These are phyloP conservation scores for Mesembryanthemum crystallinum DNA, from an alignment of 148 eudicot species.

Conservation along the genomic window DNA sequence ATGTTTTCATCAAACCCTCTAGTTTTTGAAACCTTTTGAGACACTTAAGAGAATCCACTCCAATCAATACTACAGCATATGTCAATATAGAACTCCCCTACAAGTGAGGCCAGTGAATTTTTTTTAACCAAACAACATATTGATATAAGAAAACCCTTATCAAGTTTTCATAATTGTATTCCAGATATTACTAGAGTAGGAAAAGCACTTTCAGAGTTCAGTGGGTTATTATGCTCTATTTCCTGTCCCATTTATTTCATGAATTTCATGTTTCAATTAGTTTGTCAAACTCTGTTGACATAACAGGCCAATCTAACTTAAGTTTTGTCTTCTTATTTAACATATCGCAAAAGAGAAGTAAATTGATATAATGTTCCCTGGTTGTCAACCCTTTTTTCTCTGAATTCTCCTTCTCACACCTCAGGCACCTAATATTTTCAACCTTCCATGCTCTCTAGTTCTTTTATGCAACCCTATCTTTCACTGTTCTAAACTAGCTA, in stretches of 20 bases:
- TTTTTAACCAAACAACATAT: too few species aligned
- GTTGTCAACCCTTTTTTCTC: background rate
- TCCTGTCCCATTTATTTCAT: too few species aligned
- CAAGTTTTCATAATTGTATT: too few species aligned
- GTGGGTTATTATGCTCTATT: too few species aligned
- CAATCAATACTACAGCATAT: too few species aligned
- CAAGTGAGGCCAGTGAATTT: too few species aligned
- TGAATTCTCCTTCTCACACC: background rate
- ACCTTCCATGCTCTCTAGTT: background rate
- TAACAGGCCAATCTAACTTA: background rate
- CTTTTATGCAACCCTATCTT: background rate
- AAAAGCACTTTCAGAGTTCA: too few species aligned
- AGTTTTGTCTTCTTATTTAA: background rate
- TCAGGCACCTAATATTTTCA: background rate
- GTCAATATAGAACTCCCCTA: too few species aligned
- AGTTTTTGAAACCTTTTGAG: background rate
- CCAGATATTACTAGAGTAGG: too few species aligned
- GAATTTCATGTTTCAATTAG: background rate
- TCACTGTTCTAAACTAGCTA: background rate
- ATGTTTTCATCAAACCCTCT: background rate
- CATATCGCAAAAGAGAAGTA: background rate
- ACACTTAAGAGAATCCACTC: too few species aligned
- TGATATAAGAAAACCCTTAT: too few species aligned
- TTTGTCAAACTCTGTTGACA: background rate
- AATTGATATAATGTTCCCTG: background rate